Evolutionary conservation across 768 basidiomycete genomes (phyloP), one percentile per base, ranked within the genome.

Genomic region (Leccinellum rugosiceps): DNA sequence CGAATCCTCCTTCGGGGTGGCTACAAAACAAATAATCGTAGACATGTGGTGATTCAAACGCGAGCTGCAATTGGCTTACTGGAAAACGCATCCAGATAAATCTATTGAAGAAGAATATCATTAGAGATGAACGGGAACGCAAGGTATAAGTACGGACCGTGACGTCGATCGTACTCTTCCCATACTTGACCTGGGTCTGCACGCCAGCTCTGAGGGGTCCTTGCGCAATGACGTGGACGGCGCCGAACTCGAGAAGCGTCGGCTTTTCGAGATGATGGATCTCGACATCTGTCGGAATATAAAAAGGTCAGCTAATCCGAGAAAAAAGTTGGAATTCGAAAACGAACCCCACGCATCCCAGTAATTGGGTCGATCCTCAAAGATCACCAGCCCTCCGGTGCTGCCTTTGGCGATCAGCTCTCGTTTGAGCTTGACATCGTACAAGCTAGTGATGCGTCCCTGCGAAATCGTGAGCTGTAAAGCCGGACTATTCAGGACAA

Each of bases 191-290:
- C 49, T 86, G 80, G 1, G 88, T 82, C 48, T 76, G 75, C 11
- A 98, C 78, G 9, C 88, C 77, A 1, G 85, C 93, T 38, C 90
- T 84, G 7, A 96, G 75, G 3, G 95, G 92, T 0, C 96, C 97
- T 58, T 85, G 82, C 8, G 88, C 83, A 19, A 86, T 71, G 35
- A 98, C 81, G 3, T 77, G 77, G 46, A 94, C 74, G n/a, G 83
- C 79, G 4, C 80, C 74, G 65, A 98, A 96, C 56, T 83, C 77
- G 31, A 99, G 78, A 7, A 79, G 83, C 31, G 79, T 80, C n/a
- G 82, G 78, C 14, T 86, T 94, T 73, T 98, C 94, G 30, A 98
- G 76, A 70, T 97, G 94, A 71, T 94, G 93, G 28, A 94, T 83
- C 66, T 98, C 94, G 58, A 95, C 92, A 72, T 95, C 92, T 89